phyloP scores from a whole-genome alignment of 2,329 filamentous ascomycete genomes.

The Claviceps sp. region DNA sequence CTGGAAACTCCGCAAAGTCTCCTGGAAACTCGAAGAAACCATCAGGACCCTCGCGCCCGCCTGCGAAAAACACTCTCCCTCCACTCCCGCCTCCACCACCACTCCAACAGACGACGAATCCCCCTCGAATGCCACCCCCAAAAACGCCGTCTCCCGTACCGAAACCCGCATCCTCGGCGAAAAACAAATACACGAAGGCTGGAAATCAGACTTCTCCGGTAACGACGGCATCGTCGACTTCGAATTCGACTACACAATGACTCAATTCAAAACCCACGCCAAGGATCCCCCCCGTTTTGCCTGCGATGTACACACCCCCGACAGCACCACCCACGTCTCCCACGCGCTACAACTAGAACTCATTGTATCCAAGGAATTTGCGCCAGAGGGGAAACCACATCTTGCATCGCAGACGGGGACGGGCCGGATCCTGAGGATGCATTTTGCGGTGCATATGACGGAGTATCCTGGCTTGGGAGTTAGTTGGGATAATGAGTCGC shows the following conservation, averaged over 20 bases:
- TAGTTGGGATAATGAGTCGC: slow-evolving; percentile 92
- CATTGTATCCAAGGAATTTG: slow-evolving; percentile 86
- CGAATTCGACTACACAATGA: slow-evolving; percentile 37
- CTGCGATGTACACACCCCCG: slow-evolving; percentile 63
- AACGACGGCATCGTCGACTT: slow-evolving; percentile 47
- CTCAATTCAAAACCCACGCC: slow-evolving; percentile 28
- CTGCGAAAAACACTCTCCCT: slow-evolving; percentile 58
- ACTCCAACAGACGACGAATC: slow-evolving; percentile 11
- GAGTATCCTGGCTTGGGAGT: slow-evolving; percentile 79
- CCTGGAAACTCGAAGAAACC: slow-evolving; percentile 86
- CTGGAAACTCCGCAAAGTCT: slow-evolving; percentile 84
- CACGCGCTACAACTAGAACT: slow-evolving; percentile 86
- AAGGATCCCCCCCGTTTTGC: slow-evolving; percentile 46
- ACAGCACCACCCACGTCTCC: slow-evolving; percentile 58
- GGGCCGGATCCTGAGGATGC: slow-evolving; percentile 81
- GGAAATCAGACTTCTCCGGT: slow-evolving; percentile 59
- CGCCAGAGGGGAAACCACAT: slow-evolving; percentile 51
- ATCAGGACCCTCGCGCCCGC: slow-evolving; percentile 67
- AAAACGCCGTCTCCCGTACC: slow-evolving; percentile 59
- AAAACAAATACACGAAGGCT: slow-evolving; percentile 72
- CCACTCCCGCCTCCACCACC: slow-evolving; percentile 13
- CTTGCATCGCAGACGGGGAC: slow-evolving; percentile 77
- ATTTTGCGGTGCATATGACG: slow-evolving; percentile 73
- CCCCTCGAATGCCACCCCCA: slow-evolving; percentile 9
- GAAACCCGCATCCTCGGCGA: slow-evolving; percentile 67